Evolutionary conservation across 768 basidiomycete genomes (phyloP).

Genomic region (Rhodosporidiobolus odoratus): DNA sequence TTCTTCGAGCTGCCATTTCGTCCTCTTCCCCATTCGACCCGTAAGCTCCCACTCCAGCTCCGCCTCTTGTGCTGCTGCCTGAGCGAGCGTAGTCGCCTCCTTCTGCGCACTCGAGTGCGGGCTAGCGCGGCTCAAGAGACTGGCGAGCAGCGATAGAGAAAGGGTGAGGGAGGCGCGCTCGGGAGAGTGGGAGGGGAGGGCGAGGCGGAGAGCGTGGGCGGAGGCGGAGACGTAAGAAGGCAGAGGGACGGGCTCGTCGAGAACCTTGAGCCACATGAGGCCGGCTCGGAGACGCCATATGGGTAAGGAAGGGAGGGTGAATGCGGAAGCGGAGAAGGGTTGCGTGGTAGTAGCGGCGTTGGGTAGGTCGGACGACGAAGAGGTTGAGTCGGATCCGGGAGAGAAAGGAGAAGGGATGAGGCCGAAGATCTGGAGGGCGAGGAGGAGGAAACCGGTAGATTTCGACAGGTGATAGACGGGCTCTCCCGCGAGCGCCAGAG

Average conservation of each 20-base stretch:
- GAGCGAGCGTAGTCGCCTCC: slow-evolving; percentile 67
- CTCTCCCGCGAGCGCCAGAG: slow-evolving; percentile 79
- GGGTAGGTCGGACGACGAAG: neutral
- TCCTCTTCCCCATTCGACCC: slow-evolving; percentile 85
- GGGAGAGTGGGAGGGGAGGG: slow-evolving; percentile 32
- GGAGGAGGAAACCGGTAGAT: slow-evolving; percentile 62
- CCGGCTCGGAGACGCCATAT: slow-evolving; percentile 63
- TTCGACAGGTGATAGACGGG: slow-evolving; percentile 88
- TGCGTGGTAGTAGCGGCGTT: neutral
- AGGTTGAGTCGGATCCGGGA: neutral
- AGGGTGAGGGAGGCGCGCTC: slow-evolving; percentile 55
- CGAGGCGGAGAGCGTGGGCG: slow-evolving; percentile 45
- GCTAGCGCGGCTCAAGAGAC: slow-evolving; percentile 49
- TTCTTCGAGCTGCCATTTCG: slow-evolving; percentile 82
- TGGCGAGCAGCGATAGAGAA: slow-evolving; percentile 75
- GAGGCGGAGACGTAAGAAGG: slow-evolving; percentile 46
- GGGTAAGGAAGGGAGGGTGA: slow-evolving; percentile 22
- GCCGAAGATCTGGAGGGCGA: slow-evolving; percentile 66
- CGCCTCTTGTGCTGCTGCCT: slow-evolving; percentile 68
- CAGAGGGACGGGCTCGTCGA: slow-evolving; percentile 74
- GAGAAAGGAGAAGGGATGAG: slow-evolving; percentile 42
- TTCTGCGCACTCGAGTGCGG: slow-evolving; percentile 58
- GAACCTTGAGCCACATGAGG: slow-evolving; percentile 49
- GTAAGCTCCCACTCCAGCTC: slow-evolving; percentile 84
- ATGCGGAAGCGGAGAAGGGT: neutral